Base-by-base conservation (phyloP, 2,329 filamentous ascomycete genomes). In the Emmonsiellopsis sp. region DNA sequence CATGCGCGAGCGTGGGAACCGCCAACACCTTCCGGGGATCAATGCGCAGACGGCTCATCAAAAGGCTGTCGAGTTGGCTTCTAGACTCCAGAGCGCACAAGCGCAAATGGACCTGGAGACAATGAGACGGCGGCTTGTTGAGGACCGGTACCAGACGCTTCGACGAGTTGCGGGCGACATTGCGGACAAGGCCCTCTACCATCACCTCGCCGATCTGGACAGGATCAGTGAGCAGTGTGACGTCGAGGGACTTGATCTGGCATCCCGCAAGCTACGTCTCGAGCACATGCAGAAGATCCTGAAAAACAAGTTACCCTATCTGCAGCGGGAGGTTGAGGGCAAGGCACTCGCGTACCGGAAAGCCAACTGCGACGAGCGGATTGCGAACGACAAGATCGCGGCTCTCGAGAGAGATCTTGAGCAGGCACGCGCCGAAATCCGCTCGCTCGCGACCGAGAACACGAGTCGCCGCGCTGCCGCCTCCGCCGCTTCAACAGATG, bases 351-450 rank as follows among this genome's bases (percentile, higher is more conserved):
- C 15, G 32, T 11, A 20, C 26, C 42, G 42, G 26, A 40, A 40
- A 13, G 34, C 16, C 32, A 46, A 10, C n/a, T 30, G 11, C 43
- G 41, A 46, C 16, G 42, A 47, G 31, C 16, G 30, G 43, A 47
- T 47, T 41, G 51, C 42, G 7, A 20, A 26, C 37, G 38, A 43
- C 11, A 26, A 6, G 20, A 37, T 11, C 4, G 32, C 32, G 6
- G 43, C 32, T n/a, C 43, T 48, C 11, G 20, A 41, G 51, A 52
- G 51, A 31, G 10, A 52, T 26, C 42, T 52, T 30, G 34, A 52
- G 43, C 38, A 20, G 5, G 41, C 42, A 4, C 16, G 34, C 51
- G 11, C 16, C 5, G n/a, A 37, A 13, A 47, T 30, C 51, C 9
- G 16, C 13, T 38, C 51, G 35, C 51, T 40, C 51, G 32, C 10